These are phyloP conservation scores for Metarhizium guizhouense DNA, from an alignment of 2,329 filamentous ascomycete genomes.

Conservation along the genomic window DNA sequence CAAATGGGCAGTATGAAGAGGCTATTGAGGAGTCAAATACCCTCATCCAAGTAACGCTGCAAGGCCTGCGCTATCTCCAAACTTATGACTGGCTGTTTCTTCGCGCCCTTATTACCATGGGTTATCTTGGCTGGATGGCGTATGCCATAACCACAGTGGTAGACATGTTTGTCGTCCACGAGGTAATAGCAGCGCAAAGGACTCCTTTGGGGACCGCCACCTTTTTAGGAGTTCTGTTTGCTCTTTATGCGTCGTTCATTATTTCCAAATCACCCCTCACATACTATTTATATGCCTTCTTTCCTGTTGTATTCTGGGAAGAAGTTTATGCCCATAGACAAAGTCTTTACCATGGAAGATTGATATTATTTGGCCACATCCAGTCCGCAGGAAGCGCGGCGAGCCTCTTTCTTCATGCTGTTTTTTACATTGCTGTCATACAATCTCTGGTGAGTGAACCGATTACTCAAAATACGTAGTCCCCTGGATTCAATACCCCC, in stretches of 20 bases:
- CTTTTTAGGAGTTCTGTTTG: conserved; percentile 69
- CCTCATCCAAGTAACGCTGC: conserved; percentile 67
- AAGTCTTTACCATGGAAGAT: conserved; percentile 58
- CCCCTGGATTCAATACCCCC: too few species aligned
- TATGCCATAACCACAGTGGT: conserved; percentile 86
- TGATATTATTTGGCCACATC: conserved; percentile 61
- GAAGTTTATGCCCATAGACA: conserved; percentile 75
- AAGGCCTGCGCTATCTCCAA: conserved; percentile 86
- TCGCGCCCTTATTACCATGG: conserved; percentile 75
- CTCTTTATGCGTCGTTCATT: conserved; percentile 69
- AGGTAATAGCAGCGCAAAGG: conserved; percentile 54
- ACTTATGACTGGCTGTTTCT: conserved; percentile 99
- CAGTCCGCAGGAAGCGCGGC: conserved; percentile 47
- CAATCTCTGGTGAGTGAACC: conserved; percentile 58
- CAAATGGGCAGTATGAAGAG: conserved; percentile 56
- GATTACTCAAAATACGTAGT: not conserved
- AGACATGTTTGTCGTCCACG: conserved; percentile 76
- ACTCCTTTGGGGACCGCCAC: conserved; percentile 48
- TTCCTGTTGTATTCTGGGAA: conserved; percentile 94
- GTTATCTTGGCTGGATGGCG: conserved; percentile 92
- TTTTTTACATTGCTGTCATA: conserved; percentile 65
- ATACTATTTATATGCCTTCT: conserved; percentile 88
- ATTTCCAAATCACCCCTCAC: conserved; percentile 70
- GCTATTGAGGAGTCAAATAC: conserved; percentile 72
- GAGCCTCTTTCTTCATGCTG: conserved; percentile 52